Conservation (phyloP, 2,329 filamentous ascomycete species). For the Phialemonium atrogriseum region DNA sequence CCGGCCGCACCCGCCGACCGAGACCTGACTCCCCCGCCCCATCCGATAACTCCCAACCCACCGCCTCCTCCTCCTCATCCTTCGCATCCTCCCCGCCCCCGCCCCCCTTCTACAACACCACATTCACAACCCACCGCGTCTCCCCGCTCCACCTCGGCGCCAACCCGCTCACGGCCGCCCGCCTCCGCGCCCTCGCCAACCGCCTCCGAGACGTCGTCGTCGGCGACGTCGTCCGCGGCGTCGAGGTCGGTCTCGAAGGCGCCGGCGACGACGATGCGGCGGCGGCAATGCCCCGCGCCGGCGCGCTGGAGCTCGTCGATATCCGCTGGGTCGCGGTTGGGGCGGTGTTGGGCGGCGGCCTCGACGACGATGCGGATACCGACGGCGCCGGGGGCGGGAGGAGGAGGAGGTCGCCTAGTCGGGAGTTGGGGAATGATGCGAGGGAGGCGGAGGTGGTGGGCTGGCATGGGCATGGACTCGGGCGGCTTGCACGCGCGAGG, state of each 20-base stretch:
- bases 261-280: slow-evolving; percentile 25
- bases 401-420: slow-evolving; percentile 3
- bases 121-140: slow-evolving; percentile 47
- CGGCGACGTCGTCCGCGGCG: slow-evolving; percentile 51
- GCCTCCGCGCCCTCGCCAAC: slow-evolving; percentile 35
- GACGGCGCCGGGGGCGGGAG: neutral
- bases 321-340: slow-evolving; percentile 35
- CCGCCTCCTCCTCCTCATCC: neutral
- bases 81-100: slow-evolving; percentile 15
- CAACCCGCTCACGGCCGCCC: slow-evolving; percentile 24
- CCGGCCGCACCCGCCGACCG: too few relatives aligned
- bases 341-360: slow-evolving; percentile 13
- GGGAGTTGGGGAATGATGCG: too few relatives aligned
- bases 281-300: slow-evolving; percentile 30
- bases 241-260: slow-evolving; percentile 41
- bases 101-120: slow-evolving; percentile 47
- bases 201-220: slow-evolving; percentile 46
- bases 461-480: slow-evolving; percentile 8
- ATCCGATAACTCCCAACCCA: slow-evolving; percentile 1
- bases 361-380: slow-evolving; percentile 1
- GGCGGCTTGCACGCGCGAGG: slow-evolving; percentile 15
- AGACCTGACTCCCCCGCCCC: too few relatives aligned
- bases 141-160: slow-evolving; percentile 44
- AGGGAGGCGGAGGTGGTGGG: slow-evolving; percentile 8
- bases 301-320: slow-evolving; percentile 36